Conservation (phyloP, 306 rosid genomes). For the barrel medic (Medicago truncatula) region MtrunA17r5.0-ANR NC_053048.1:26271001-26271500, state of each 20-base stretch:
- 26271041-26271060: constrained; percentile 67
- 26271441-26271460: too few species aligned
- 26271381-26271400: too few species aligned
- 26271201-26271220: constrained; percentile 86
- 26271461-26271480: too few species aligned
- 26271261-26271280: constrained; percentile 54
- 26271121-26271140: constrained; percentile 54
- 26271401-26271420: too few species aligned
- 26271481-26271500: too few species aligned
- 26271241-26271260: constrained; percentile 75
- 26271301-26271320: constrained; percentile 11
- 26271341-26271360: too few species aligned
- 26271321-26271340: neutral
- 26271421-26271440: too few species aligned
- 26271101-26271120: constrained; percentile 59
- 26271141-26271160: constrained; percentile 58
- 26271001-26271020: constrained; percentile 76
- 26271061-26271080: constrained; percentile 66
- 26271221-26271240: constrained; percentile 66
- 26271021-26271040: constrained; percentile 63
- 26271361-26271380: too few species aligned
- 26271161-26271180: constrained; percentile 57
- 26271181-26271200: constrained; percentile 97
- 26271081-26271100: constrained; percentile 62
- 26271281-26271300: constrained; percentile 1